These are phyloP conservation scores for Dacryopinax spathularia DNA, from an alignment of 768 basidiomycete species.

Conservation along the genomic window DNA sequence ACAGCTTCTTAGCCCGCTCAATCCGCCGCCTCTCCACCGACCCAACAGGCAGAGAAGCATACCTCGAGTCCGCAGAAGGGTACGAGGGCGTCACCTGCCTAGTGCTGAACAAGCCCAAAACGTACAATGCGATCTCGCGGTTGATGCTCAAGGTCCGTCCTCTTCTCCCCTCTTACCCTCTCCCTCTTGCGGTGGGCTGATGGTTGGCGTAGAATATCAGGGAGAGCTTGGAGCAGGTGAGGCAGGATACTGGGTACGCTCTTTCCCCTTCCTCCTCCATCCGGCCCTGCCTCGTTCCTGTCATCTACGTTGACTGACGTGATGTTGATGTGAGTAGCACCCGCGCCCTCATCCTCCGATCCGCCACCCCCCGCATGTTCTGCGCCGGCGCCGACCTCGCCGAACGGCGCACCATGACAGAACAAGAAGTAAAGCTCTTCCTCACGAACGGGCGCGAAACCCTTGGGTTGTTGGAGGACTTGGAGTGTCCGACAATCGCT, in stretches of 20 bases:
- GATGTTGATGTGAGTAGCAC: constrained; percentile 30
- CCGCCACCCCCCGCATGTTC: constrained; percentile 62
- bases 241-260: constrained; percentile 49
- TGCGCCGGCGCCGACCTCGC: constrained; percentile 85
- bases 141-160: constrained; percentile 46
- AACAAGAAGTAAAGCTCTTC: constrained; percentile 58
- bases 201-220: constrained; percentile 56
- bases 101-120: constrained; percentile 66
- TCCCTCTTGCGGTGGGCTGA: too few relatives aligned
- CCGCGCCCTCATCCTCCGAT: constrained; percentile 71
- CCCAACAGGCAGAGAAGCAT: constrained; percentile 10
- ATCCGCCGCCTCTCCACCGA: background rate
- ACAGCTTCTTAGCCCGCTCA: background rate
- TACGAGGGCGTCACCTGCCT: constrained; percentile 53
- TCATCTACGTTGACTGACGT: constrained; percentile 7
- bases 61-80: constrained; percentile 13
- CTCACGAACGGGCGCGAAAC: constrained; percentile 59
- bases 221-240: constrained; percentile 50
- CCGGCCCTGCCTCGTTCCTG: background rate
- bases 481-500: constrained; percentile 80
- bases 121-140: constrained; percentile 77
- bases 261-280: background rate
- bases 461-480: constrained; percentile 57
- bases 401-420: constrained; percentile 73
- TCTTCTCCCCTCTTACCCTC: background rate